phyloP scores from a whole-genome alignment of 2,329 filamentous ascomycete species.

The Cucurbitaria berberidis region DNA sequence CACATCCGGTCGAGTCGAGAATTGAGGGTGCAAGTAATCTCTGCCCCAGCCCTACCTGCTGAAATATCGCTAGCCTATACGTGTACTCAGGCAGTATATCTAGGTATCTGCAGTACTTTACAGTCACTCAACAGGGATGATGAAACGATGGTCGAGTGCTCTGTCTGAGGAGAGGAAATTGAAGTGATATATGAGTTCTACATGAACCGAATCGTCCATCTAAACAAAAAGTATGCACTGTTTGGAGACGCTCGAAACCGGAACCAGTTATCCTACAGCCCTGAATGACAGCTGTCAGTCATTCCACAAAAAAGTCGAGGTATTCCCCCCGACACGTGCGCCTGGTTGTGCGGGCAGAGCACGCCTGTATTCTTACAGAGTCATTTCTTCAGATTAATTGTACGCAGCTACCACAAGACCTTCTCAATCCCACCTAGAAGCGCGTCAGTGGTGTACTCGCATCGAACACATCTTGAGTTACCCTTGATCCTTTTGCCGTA shows the following conservation, averaged over 20 bases:
- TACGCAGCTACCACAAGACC: background rate
- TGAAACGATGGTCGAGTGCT: background rate
- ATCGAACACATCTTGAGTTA: constrained; percentile 54
- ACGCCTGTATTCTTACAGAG: constrained; percentile 7
- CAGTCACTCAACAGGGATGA: background rate
- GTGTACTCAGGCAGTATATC: background rate
- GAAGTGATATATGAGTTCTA: background rate
- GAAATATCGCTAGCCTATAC: too few species aligned
- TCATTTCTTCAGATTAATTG: constrained; percentile 12
- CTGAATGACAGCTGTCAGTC: background rate
- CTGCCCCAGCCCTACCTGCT: too few species aligned
- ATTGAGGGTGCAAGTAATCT: background rate
- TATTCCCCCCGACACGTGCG: background rate
- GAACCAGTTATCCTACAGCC: background rate
- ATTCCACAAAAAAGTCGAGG: background rate
- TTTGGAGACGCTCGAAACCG: background rate
- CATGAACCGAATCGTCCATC: background rate
- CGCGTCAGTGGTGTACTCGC: constrained; percentile 11
- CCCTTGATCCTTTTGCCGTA: constrained; percentile 81
- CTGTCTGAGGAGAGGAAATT: background rate
- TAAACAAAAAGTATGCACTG: background rate
- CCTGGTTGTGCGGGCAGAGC: background rate
- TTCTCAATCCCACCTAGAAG: constrained; percentile 27
- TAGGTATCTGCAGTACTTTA: background rate
- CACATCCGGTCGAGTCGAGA: constrained; percentile 1